Percentiles rank a stretch among this genome's conserved stretches.
These are phyloP conservation scores for Carex scoparia DNA, from an alignment of 176 grass and related monocot species.

Conservation along the genomic window DNA sequence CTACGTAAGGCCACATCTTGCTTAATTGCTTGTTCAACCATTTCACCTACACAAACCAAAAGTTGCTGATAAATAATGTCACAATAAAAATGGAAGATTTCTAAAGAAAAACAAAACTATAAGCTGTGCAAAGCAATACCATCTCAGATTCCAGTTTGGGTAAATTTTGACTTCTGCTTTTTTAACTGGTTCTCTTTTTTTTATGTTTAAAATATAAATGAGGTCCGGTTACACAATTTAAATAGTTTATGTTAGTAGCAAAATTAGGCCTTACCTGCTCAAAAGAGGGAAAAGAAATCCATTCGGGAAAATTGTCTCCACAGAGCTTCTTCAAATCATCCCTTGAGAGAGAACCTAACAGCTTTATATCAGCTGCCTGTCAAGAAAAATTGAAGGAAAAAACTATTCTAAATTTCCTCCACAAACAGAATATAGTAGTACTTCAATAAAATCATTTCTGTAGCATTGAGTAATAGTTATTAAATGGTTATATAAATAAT, in stretches of 20 bases:
- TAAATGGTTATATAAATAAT: too few species aligned
- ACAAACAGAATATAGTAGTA: neutral
- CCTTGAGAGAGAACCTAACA: constrained; percentile 66
- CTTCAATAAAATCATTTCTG: neutral
- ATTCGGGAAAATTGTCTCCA: constrained; percentile 81
- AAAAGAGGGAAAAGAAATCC: constrained; percentile 85
- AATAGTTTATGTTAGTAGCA: neutral
- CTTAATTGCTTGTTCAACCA: constrained; percentile 93
- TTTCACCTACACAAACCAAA: constrained; percentile 64
- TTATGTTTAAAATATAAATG: neutral
- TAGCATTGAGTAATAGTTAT: neutral
- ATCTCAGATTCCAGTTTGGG: constrained; percentile 11
- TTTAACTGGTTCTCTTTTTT: neutral
- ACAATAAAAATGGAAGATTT: neutral
- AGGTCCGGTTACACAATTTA: neutral
- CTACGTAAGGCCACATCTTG: constrained; percentile 89
- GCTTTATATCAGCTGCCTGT: constrained; percentile 89
- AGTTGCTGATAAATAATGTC: constrained; percentile 5
- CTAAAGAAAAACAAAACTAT: neutral
- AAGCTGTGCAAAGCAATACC: neutral
- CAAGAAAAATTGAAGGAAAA: neutral
- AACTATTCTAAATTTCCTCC: neutral
- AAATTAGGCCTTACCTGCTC: constrained; percentile 55
- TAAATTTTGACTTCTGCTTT: neutral
- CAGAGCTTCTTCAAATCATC: constrained; percentile 95